Evolutionary conservation across 805 yeast genomes (phyloP).

Genomic region (Candida montana): DNA sequence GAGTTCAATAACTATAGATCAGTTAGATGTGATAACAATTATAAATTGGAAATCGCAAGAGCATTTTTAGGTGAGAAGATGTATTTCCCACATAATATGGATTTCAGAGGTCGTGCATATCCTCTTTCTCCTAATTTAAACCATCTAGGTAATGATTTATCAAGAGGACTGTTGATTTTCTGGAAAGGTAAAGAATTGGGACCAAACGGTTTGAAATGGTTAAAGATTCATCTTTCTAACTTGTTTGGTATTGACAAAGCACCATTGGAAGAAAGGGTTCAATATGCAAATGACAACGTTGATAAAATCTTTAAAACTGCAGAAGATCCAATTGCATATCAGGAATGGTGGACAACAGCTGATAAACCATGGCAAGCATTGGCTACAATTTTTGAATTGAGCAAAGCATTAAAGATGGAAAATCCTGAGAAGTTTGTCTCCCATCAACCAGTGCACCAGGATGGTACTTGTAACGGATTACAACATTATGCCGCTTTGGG

Average conservation of each 20-base stretch:
- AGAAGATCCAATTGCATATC: slow-evolving; percentile 50
- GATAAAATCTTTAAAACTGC: slow-evolving; percentile 55
- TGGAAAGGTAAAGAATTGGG: slow-evolving; percentile 77
- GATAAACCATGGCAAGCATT: slow-evolving; percentile 84
- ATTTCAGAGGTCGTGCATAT: slow-evolving; percentile 81
- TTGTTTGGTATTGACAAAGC: slow-evolving; percentile 72
- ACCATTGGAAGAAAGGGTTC: slow-evolving; percentile 56
- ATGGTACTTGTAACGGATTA: slow-evolving; percentile 82
- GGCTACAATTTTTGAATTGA: slow-evolving; percentile 62
- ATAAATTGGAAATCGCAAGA: slow-evolving; percentile 91
- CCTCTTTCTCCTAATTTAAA: slow-evolving; percentile 78
- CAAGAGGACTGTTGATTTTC: slow-evolving; percentile 63
- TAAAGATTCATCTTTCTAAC: slow-evolving; percentile 71
- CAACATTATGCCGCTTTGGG: slow-evolving; percentile 87
- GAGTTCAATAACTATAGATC: slow-evolving; percentile 70
- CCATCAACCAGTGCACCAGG: slow-evolving; percentile 78
- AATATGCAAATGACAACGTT: slow-evolving; percentile 52
- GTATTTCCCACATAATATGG: slow-evolving; percentile 76
- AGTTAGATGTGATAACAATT: slow-evolving; percentile 88
- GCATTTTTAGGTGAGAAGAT: slow-evolving; percentile 79
- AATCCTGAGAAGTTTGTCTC: slow-evolving; percentile 65
- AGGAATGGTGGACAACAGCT: slow-evolving; percentile 65
- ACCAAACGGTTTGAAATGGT: slow-evolving; percentile 60
- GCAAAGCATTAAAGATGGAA: slow-evolving; percentile 51
- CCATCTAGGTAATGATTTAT: slow-evolving; percentile 74